Evolutionary conservation across 768 basidiomycete species (phyloP).

Genomic region (Lepiota subincarnata): DNA sequence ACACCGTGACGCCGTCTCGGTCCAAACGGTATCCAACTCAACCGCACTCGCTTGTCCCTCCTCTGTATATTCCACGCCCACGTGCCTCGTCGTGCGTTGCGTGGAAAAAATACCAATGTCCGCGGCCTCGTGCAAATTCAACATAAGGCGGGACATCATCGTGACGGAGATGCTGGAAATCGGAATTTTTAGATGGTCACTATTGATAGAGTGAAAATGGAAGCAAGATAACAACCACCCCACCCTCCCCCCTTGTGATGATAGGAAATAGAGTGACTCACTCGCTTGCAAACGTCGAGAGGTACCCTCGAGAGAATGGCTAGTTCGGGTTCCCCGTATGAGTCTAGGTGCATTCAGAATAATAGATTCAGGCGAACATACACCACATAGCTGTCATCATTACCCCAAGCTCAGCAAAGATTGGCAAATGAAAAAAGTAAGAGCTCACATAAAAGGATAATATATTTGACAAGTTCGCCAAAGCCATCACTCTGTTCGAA

Average conservation of each 20-base stretch:
- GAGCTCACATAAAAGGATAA: slow-evolving; percentile 30
- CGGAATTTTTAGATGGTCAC: background rate
- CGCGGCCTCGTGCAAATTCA: slow-evolving; percentile 46
- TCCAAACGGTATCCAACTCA: slow-evolving; percentile 26
- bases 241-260: background rate
- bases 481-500: slow-evolving; percentile 42
- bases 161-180: slow-evolving; percentile 41
- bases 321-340: slow-evolving; percentile 13
- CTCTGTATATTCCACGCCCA: background rate
- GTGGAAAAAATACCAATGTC: slow-evolving; percentile 30
- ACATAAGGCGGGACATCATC: slow-evolving; percentile 53
- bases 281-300: slow-evolving; percentile 50
- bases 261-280: slow-evolving; percentile 19
- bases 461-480: slow-evolving; percentile 46
- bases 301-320: slow-evolving; percentile 41
- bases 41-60: slow-evolving; percentile 8
- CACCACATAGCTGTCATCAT: slow-evolving; percentile 23
- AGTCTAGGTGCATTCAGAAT: background rate
- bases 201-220: background rate
- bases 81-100: slow-evolving; percentile 10
- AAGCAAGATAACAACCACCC: too few species aligned
- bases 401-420: background rate
- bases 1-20: background rate
- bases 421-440: background rate
- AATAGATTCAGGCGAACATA: slow-evolving; percentile 13